These are phyloP conservation scores for Penicillium cataractarum DNA, from an alignment of 495 filamentous ascomycete species.

Conservation along the genomic window DNA sequence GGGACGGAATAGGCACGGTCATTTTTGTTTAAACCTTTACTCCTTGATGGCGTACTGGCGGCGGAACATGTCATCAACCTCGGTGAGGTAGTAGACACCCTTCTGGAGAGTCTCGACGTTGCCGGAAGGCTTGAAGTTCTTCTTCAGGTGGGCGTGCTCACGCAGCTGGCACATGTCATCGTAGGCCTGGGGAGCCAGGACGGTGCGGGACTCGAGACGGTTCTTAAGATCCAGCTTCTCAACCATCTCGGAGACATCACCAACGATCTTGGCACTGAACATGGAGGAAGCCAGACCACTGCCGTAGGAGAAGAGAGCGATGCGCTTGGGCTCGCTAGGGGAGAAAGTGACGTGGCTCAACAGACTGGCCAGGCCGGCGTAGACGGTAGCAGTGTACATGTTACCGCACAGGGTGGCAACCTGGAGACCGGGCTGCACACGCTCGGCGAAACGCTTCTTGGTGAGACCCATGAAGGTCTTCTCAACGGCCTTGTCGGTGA, in stretches of 20 bases:
- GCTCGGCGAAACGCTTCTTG: conserved; percentile 93
- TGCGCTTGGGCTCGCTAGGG: conserved; percentile 77
- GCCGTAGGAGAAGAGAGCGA: conserved; percentile 94
- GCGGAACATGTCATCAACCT: conserved; percentile 95
- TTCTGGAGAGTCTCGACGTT: conserved; percentile 73
- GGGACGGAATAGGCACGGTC: conserved; percentile 17
- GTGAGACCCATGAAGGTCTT: conserved; percentile 94
- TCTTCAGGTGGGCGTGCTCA: conserved; percentile 92
- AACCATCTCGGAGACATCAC: conserved; percentile 73
- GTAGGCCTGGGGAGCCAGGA: conserved; percentile 81
- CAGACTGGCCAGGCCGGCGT: conserved; percentile 78
- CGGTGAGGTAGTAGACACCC: conserved; percentile 87
- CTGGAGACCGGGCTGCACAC: conserved; percentile 81
- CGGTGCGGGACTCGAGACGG: conserved; percentile 69
- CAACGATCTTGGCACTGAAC: conserved; percentile 84
- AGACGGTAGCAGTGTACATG: conserved; percentile 98
- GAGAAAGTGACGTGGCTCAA: conserved; percentile 72
- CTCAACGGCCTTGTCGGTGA: conserved; percentile 92
- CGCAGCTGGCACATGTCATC: conserved; percentile 95
- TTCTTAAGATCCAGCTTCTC: conserved; percentile 80
- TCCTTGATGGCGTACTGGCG: conserved; percentile 85
- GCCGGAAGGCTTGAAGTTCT: conserved; percentile 80
- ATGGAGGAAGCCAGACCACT: conserved; percentile 88
- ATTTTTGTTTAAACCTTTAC: conserved; percentile 50
- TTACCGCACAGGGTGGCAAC: conserved; percentile 96